A percentile compares a stretch with the other conserved stretches of the same genome.
phyloP scores from a whole-genome alignment of 2,329 filamentous ascomycete genomes.

The Hypoxylon sp. region DNA sequence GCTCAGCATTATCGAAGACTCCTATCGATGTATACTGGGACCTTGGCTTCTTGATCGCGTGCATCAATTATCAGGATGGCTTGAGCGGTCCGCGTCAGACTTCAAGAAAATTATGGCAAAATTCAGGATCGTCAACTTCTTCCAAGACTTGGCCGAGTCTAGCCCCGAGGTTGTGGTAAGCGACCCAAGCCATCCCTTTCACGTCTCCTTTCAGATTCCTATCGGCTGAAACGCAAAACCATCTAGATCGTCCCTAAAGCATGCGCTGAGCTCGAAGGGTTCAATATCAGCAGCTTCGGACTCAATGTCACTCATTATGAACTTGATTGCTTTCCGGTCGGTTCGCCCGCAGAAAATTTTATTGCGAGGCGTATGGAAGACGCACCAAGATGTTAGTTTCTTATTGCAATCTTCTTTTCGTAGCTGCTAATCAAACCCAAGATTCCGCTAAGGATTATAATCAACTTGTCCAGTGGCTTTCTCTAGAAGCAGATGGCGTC shows the following conservation, averaged over 20 bases:
- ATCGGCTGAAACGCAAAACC: background rate
- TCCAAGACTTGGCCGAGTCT: constrained; percentile 11
- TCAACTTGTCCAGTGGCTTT: constrained; percentile 9
- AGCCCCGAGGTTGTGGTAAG: constrained; percentile 13
- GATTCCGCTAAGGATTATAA: background rate
- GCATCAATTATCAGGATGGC: constrained; percentile 2
- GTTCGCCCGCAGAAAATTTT: constrained; percentile 9
- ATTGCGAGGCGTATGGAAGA: background rate
- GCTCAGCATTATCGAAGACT: constrained; percentile 14
- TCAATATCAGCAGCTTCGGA: constrained; percentile 18
- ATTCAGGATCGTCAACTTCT: constrained; percentile 21
- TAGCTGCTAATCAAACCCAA: constrained; percentile 4
- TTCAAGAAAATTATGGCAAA: constrained; percentile 4
- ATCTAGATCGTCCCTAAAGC: constrained; percentile 17
- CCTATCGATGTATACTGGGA: constrained; percentile 14
- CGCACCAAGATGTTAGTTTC: constrained; percentile 1
- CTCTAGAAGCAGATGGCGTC: constrained; percentile 10
- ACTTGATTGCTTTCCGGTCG: constrained; percentile 3
- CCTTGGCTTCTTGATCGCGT: constrained; percentile 17
- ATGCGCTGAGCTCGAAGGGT: constrained; percentile 6
- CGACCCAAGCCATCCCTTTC: background rate
- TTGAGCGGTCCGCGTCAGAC: background rate
- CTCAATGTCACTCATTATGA: constrained; percentile 9
- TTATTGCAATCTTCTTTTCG: background rate
- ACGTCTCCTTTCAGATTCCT: background rate